These are phyloP conservation scores for Cytospora paraplurivora DNA, from an alignment of 2,329 filamentous ascomycete genomes.

Conservation along the genomic window DNA sequence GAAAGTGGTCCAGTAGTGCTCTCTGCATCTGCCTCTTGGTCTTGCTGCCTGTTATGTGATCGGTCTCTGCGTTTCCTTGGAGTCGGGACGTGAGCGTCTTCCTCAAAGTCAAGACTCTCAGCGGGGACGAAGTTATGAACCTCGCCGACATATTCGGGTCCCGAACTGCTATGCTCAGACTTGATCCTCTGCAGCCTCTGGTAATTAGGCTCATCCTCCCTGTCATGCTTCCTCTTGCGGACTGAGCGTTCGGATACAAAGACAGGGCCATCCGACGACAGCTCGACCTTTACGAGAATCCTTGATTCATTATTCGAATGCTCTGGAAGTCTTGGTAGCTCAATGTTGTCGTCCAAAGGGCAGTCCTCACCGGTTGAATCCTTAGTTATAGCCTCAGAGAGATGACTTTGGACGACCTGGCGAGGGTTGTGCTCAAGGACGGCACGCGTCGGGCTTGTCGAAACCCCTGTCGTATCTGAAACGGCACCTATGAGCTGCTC, in stretches of 20 bases:
- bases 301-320: neutral
- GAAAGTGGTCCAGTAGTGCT: neutral
- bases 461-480: neutral
- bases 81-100: conserved; percentile 48
- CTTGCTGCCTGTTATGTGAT: neutral
- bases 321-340: conserved; percentile 38
- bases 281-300: conserved; percentile 50
- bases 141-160: conserved; percentile 35
- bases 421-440: neutral
- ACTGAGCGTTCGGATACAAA: conserved; percentile 54
- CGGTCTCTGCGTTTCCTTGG: conserved; percentile 40
- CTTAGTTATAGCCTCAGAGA: neutral
- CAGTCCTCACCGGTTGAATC: neutral
- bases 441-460: neutral
- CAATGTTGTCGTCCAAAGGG: conserved; percentile 15
- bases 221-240: conserved; percentile 48
- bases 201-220: conserved; percentile 27
- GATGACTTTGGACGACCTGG: neutral
- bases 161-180: conserved; percentile 42
- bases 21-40: neutral
- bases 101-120: conserved; percentile 64
- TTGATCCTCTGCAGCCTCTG: conserved; percentile 45
- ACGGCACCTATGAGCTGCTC: conserved; percentile 1
- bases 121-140: conserved; percentile 42
- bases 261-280: conserved; percentile 55